Base-by-base conservation (phyloP, 2,329 filamentous ascomycete genomes). In the Tolypocladium cylindrosporum region DNA sequence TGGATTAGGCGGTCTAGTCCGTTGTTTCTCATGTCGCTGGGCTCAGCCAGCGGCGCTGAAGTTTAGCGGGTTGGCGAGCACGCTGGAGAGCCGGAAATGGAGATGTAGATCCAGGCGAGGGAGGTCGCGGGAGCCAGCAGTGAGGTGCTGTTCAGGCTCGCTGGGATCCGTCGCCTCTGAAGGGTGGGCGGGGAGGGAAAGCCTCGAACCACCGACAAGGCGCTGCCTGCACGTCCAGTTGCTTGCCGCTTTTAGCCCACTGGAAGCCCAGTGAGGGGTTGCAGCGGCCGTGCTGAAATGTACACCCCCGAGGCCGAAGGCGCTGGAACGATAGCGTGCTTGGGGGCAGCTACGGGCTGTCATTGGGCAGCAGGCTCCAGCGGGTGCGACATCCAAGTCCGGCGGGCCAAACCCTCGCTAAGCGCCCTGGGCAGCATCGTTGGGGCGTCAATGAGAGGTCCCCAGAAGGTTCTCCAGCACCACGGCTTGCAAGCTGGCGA, bases 231-330 rank as follows among this genome's bases (percentile, higher is more conserved):
- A 10, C 19, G 16, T 2, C 19, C 48, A 51, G 48, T 4, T 11
- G 31, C 10, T 36, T 51, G 48, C 48, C 48, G 48, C 48, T 51
- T 51, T 51, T 51, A 51, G 48, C 48, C 48, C 31, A 51, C 48
- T 51, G 16, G n/a, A 34, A 36, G 48, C 3, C 48, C 48, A n/a
- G 48, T 50, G 45, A 50, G 48, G 41, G 31, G 41, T 31, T 40
- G 36, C 40, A 19, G 21, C 13, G 54, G 57, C 58, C 65, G 62
- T 67, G 62, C 65, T 66, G 65, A 66, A 52, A 66, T 61, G 55
- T 64, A 64, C 62, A 61, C 59, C 39, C 53, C 16, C 40, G 19
- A 39, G 24, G 54, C 58, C 56, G 62, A 63, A 64, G 63, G 54
- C 59, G 58, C 63, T 60, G 63, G 63, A 63, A 62, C 60, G 61